These are phyloP conservation scores for Wallacemonas collosoma DNA, from an alignment of 208 protist genomes.

Conservation along the genomic window DNA sequence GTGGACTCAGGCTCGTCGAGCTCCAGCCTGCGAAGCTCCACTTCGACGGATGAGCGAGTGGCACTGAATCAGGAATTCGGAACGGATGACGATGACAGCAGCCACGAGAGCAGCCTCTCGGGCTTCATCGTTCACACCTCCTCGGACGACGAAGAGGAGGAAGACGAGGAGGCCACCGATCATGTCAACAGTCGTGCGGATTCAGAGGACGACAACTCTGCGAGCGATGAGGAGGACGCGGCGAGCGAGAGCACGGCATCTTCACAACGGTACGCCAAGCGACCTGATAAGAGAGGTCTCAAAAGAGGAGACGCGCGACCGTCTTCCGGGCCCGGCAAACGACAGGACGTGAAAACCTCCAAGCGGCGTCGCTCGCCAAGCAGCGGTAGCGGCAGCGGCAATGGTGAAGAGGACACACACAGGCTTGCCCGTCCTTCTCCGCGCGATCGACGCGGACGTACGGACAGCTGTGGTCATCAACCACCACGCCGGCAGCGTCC, in stretches of 20 bases:
- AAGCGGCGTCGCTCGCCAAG: too few relatives aligned
- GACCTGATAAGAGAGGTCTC: too few relatives aligned
- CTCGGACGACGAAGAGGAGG: constrained; percentile 50
- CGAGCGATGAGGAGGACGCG: not conserved
- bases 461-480: not conserved
- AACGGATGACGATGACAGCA: constrained; percentile 28
- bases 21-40: constrained; percentile 60
- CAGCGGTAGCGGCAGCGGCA: not conserved
- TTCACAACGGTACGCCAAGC: too few relatives aligned
- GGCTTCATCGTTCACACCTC: constrained; percentile 62
- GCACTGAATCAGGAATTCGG: constrained; percentile 45
- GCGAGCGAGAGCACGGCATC: too few relatives aligned
- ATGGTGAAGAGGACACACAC: constrained; percentile 9
- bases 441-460: not conserved
- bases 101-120: constrained; percentile 46
- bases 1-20: constrained; percentile 24
- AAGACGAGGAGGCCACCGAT: constrained; percentile 19
- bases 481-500: not conserved
- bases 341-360: too few relatives aligned
- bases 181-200: not conserved
- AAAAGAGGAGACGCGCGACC: too few relatives aligned
- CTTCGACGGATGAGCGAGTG: constrained; percentile 67
- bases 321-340: too few relatives aligned
- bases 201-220: not conserved
- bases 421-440: not conserved